Base-by-base conservation (phyloP, 1,284 basidiomycete genomes). In the Malassezia caprae region DNA sequence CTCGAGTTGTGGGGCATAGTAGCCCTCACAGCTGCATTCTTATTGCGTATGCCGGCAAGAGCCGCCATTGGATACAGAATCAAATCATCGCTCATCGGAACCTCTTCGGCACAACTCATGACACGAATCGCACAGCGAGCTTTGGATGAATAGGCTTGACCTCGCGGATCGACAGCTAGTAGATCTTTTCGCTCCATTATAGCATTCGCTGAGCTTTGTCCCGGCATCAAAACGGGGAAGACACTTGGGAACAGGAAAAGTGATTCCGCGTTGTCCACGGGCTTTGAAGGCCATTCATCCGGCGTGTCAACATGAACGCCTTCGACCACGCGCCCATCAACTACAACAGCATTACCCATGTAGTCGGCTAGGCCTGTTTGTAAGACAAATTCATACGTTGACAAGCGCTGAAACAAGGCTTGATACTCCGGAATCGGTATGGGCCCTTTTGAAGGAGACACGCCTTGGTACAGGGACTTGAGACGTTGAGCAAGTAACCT, bases 391-490 rank as follows among this genome's bases (percentile, higher is more conserved):
- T 57, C 55, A 28, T 57, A 51, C 49, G 46, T 51, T 19, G 49
- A 28, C 8, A 57, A 37, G 19, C 55, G 55, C 51, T 57, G 55
- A 21, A 57, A 57, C 2, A 57, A 39, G 23, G 50, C 51, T 30
- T 57, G 55, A 27, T 51, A 57, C 50, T 52, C 49, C 13, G 26
- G 17, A 2, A 57, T 37, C 31, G 53, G 53, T 13, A 47, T 27
- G 6, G 39, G 46, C 2, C 27, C 34, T 28, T 24, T 23, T 7
- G 53, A 41, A 3, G 37, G 48, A 15, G 15, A 12, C 7, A n/a
- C 50, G 3, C 27, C 7, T 4, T 37, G 24, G 27, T 46, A 57
- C 12, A 44, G 12, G 15, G 21, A 13, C 10, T 37, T 23, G 23
- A 57, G 30, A 4, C 32, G 55, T 31, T 51, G 39, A 12, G 55